Percentiles rank a stretch among this genome's conserved stretches.
These are phyloP conservation scores for Ceratobasidium papillatum DNA, from an alignment of 1,284 basidiomycete species.

Conservation along the genomic window DNA sequence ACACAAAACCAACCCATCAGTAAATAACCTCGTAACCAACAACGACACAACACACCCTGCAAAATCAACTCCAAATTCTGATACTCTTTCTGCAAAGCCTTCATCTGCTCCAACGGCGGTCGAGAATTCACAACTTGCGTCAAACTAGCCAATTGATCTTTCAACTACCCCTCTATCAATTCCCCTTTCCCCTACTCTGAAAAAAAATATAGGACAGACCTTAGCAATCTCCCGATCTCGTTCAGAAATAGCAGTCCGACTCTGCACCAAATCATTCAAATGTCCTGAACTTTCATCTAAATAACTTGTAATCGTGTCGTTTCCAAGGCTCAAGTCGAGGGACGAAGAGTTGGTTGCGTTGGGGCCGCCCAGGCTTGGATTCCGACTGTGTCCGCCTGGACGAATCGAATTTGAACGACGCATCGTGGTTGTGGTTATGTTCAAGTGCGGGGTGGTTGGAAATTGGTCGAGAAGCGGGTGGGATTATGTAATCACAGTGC, in stretches of 20 bases:
- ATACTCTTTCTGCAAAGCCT: constrained; percentile 42
- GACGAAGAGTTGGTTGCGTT: neutral
- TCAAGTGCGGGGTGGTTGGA: neutral
- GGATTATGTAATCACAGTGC: too few species aligned
- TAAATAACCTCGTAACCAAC: neutral
- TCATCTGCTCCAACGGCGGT: constrained; percentile 42
- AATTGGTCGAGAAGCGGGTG: neutral
- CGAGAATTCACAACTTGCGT: constrained; percentile 27
- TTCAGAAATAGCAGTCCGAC: constrained; percentile 29
- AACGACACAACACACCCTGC: constrained; percentile 2
- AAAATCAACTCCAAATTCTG: constrained; percentile 43
- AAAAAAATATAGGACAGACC: neutral
- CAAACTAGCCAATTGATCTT: constrained; percentile 34
- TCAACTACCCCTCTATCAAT: constrained; percentile 4
- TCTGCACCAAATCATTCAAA: constrained; percentile 31
- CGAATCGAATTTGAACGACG: constrained; percentile 31
- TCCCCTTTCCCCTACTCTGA: neutral
- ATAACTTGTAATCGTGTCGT: constrained; percentile 17
- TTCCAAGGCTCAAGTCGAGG: neutral
- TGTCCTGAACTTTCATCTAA: constrained; percentile 17
- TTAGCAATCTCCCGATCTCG: constrained; percentile 31
- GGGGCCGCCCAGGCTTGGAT: neutral
- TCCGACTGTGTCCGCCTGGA: constrained; percentile 10
- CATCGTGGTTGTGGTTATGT: neutral
- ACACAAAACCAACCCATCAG: neutral